A percentile compares a stretch with the other conserved stretches of the same genome.
Evolutionary conservation across 2,329 filamentous ascomycete genomes (phyloP).

Genomic region (Parastagonospora avenae): DNA sequence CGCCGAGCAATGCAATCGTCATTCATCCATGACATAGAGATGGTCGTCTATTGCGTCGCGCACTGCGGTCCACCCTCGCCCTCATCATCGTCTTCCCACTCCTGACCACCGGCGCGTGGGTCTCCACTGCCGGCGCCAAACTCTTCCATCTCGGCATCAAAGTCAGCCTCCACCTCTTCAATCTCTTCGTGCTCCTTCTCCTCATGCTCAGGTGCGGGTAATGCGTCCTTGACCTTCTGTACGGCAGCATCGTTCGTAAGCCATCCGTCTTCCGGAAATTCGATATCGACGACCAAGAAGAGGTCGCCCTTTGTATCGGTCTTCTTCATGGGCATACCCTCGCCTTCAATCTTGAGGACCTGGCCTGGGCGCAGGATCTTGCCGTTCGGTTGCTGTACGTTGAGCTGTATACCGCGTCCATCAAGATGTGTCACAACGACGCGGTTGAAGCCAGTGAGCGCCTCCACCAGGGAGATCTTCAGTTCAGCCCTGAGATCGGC

Average conservation of each 20-base stretch:
- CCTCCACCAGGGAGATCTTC: slow-evolving; percentile 79
- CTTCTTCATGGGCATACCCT: slow-evolving; percentile 93
- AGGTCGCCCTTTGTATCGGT: slow-evolving; percentile 84
- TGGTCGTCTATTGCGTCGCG: slow-evolving; percentile 65
- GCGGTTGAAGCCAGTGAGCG: slow-evolving; percentile 85
- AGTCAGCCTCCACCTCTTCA: slow-evolving; percentile 87
- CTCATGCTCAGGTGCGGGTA: slow-evolving; percentile 65
- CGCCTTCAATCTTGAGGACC: slow-evolving; percentile 81
- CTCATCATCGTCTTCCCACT: slow-evolving; percentile 73
- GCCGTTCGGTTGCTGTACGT: slow-evolving; percentile 71
- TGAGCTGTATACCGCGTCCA: slow-evolving; percentile 83
- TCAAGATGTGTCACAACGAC: slow-evolving; percentile 93
- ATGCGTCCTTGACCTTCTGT: slow-evolving; percentile 72
- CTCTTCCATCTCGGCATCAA: slow-evolving; percentile 82
- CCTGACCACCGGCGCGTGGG: slow-evolving; percentile 67
- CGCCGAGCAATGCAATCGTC: slow-evolving; percentile 31
- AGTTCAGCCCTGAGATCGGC: slow-evolving; percentile 83
- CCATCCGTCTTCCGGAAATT: slow-evolving; percentile 90
- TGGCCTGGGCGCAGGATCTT: slow-evolving; percentile 83
- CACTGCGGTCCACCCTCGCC: slow-evolving; percentile 69
- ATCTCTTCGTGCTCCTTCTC: slow-evolving; percentile 70
- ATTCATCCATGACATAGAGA: slow-evolving; percentile 9
- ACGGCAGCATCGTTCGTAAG: slow-evolving; percentile 70
- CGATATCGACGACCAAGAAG: slow-evolving; percentile 82
- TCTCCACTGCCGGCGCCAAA: slow-evolving; percentile 76